These are phyloP conservation scores for Psilocybe tampanensis DNA, from an alignment of 768 basidiomycete genomes.

Conservation along the genomic window DNA sequence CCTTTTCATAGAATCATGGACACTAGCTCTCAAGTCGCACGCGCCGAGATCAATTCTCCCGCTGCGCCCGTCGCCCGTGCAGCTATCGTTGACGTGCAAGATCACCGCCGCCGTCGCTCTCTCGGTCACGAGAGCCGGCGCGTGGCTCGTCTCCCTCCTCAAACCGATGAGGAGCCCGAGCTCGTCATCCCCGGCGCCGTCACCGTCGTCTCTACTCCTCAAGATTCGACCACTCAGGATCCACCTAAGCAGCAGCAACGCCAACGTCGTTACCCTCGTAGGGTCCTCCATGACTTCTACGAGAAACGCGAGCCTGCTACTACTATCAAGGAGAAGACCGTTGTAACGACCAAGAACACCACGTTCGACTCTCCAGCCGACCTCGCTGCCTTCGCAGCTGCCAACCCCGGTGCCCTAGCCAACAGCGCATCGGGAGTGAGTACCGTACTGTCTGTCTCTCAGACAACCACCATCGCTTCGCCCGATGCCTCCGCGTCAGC, in stretches of 20 bases:
- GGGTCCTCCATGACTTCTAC: slow-evolving; percentile 28
- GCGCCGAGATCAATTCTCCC: slow-evolving; percentile 22
- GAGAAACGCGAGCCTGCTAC: slow-evolving; percentile 31
- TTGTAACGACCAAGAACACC: slow-evolving; percentile 19
- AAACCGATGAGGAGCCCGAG: slow-evolving; percentile 15
- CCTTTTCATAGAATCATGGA: slow-evolving; percentile 27
- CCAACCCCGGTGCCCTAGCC: neutral
- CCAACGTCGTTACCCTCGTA: slow-evolving; percentile 31
- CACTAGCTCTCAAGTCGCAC: slow-evolving; percentile 26
- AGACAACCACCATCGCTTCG: slow-evolving; percentile 13
- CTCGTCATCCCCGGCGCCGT: slow-evolving; percentile 12
- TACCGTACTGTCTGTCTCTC: slow-evolving; percentile 13
- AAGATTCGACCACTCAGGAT: too few species aligned
- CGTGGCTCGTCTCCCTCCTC: slow-evolving; percentile 25
- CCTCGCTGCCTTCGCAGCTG: slow-evolving; percentile 15
- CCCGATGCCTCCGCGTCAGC: slow-evolving; percentile 10
- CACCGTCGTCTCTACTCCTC: slow-evolving; percentile 13
- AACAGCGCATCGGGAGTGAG: neutral
- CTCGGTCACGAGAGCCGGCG: slow-evolving; percentile 24
- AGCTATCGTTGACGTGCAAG: slow-evolving; percentile 30
- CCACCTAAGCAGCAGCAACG: too few species aligned
- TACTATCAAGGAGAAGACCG: slow-evolving; percentile 23
- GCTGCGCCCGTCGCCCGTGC: slow-evolving; percentile 24
- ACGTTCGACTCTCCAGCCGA: slow-evolving; percentile 25
- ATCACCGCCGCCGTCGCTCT: slow-evolving; percentile 20